phyloP scores from a whole-genome alignment of 805 yeast genomes.

The Saccharomycopsis lassenensis region DNA sequence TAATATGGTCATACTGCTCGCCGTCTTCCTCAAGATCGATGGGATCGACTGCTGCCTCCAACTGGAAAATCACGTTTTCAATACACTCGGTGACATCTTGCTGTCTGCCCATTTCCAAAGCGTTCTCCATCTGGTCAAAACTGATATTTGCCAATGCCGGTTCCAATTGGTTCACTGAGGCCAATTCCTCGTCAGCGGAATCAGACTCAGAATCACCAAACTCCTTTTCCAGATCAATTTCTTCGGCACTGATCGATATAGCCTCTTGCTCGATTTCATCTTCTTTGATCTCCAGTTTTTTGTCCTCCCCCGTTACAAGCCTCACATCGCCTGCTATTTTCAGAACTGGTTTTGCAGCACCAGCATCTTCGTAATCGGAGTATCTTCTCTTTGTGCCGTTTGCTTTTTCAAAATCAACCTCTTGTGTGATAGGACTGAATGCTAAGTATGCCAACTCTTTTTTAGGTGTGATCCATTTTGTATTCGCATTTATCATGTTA shows the following conservation, averaged over 20 bases:
- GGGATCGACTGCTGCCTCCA: constrained; percentile 80
- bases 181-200: constrained; percentile 4
- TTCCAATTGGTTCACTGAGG: constrained; percentile 19
- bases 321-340: background rate
- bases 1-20: constrained; percentile 77
- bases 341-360: background rate
- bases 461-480: constrained; percentile 66
- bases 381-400: no score
- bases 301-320: constrained; percentile 1
- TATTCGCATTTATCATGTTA: constrained; percentile 52
- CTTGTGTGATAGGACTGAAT: constrained; percentile 59
- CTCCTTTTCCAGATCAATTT: background rate
- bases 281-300: background rate
- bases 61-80: constrained; percentile 82
- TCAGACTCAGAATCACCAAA: background rate
- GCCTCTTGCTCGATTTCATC: background rate
- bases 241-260: background rate
- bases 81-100: constrained; percentile 98
- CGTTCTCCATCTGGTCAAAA: constrained; percentile 58
- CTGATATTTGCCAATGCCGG: constrained; percentile 15
- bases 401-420: constrained; percentile 43
- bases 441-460: constrained; percentile 83
- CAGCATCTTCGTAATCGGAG: background rate
- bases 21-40: constrained; percentile 43
- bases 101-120: constrained; percentile 77